Evolutionary conservation across 169 alveolate species (phyloP).

Genomic region (Eimeria brunetti): DNA sequence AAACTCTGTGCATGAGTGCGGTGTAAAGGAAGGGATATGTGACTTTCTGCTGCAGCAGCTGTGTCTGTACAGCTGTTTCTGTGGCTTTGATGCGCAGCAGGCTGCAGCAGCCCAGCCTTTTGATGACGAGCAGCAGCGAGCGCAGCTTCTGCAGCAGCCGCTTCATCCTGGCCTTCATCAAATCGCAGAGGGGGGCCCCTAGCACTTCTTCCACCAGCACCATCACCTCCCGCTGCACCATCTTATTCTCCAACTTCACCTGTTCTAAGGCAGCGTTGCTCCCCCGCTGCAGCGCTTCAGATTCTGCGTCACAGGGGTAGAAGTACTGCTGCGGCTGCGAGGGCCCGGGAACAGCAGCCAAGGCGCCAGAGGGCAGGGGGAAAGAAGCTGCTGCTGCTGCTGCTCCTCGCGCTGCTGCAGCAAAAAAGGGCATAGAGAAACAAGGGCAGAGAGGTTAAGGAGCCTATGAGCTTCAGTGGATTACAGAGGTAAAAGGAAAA

Average conservation of each 20-base stretch:
- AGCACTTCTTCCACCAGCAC: constrained; percentile 60
- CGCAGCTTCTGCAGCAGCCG: constrained; percentile 44
- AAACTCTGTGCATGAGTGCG: constrained; percentile 56
- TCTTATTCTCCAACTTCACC: constrained; percentile 43
- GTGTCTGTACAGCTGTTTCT: constrained; percentile 29
- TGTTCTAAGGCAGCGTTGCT: constrained; percentile 16
- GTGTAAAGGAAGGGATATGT: constrained; percentile 73
- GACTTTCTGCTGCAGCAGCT: constrained; percentile 5
- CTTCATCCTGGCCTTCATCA: constrained; percentile 43
- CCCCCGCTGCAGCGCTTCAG: neutral
- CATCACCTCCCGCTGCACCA: constrained; percentile 64
- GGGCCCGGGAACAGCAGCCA: neutral
- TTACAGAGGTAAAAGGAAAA: no score
- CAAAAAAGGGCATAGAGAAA: no score
- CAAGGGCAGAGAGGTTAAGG: no score
- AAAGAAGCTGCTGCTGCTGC: neutral
- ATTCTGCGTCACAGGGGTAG: constrained; percentile 66
- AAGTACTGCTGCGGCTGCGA: constrained; percentile 60
- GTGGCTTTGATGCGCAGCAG: constrained; percentile 59
- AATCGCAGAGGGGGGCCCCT: constrained; percentile 28
- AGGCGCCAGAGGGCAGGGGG: constrained; percentile 65
- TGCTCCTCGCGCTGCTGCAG: no score
- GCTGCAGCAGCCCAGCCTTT: constrained; percentile 15
- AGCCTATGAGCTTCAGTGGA: no score
- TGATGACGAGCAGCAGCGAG: constrained; percentile 11